These are phyloP conservation scores for Cynanchum wilfordii DNA, from an alignment of 257 asterid genomes.

Conservation along the genomic window DNA sequence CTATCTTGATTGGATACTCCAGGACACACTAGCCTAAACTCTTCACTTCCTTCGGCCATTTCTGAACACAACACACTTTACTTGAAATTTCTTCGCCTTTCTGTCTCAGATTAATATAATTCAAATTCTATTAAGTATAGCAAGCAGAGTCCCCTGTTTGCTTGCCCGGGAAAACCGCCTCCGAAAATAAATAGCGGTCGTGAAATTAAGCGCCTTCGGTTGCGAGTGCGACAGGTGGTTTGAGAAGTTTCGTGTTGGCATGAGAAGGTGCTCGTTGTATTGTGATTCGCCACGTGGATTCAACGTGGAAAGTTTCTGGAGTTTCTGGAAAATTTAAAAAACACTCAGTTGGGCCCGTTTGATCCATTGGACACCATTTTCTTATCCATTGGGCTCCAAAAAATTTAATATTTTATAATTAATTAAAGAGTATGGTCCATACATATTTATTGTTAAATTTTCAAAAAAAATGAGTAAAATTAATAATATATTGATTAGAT, in stretches of 20 bases:
- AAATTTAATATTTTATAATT: too few species aligned
- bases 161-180: neutral
- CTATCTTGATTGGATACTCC: constrained; percentile 45
- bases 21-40: constrained; percentile 55
- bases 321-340: neutral
- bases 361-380: too few species aligned
- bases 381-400: too few species aligned
- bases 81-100: neutral
- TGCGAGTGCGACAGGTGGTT: constrained; percentile 22
- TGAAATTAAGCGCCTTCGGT: neutral
- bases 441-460: too few species aligned
- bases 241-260: constrained; percentile 26
- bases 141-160: neutral
- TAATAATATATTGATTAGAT: too few species aligned
- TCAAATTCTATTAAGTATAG: neutral
- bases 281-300: constrained; percentile 6
- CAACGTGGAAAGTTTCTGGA: constrained; percentile 14
- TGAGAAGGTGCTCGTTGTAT: constrained; percentile 6
- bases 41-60: constrained; percentile 53
- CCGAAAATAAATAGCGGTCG: neutral
- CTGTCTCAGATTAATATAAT: neutral
- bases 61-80: neutral
- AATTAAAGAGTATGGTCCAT: too few species aligned
- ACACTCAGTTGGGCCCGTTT: too few species aligned
- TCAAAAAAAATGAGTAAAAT: too few species aligned